A percentile compares a stretch with the other conserved stretches of the same genome.
Evolutionary conservation across 2,329 filamentous ascomycete species (phyloP).

Genomic region (Fusarium nodosum): DNA sequence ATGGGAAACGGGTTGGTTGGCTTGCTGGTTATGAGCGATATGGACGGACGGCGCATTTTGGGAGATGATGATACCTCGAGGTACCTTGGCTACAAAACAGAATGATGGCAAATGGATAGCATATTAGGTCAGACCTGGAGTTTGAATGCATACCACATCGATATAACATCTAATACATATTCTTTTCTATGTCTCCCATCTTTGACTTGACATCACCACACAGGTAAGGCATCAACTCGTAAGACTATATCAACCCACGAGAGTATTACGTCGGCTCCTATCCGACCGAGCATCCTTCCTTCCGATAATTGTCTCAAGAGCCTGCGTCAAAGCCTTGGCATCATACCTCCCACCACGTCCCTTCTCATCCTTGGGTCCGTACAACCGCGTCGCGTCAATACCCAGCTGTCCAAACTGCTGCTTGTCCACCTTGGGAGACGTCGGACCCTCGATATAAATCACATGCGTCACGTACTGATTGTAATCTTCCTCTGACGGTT

Average conservation of each 20-base stretch:
- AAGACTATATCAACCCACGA: slow-evolving; percentile 47
- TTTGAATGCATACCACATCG: slow-evolving; percentile 40
- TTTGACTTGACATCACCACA: not conserved
- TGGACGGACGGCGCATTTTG: slow-evolving; percentile 23
- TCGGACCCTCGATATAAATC: slow-evolving; percentile 80
- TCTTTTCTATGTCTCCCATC: slow-evolving; percentile 19
- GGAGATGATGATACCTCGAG: slow-evolving; percentile 11
- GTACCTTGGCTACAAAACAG: slow-evolving; percentile 1
- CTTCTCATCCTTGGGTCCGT: slow-evolving; percentile 71
- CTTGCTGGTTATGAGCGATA: slow-evolving; percentile 16
- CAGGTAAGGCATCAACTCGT: not conserved
- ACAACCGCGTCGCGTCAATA: slow-evolving; percentile 82
- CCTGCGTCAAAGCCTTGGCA: slow-evolving; percentile 77
- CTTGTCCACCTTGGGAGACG: slow-evolving; percentile 78
- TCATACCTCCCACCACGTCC: slow-evolving; percentile 75
- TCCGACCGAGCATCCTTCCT: slow-evolving; percentile 58
- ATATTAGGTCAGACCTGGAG: slow-evolving; percentile 38
- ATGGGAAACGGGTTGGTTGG: not conserved
- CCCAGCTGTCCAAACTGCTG: slow-evolving; percentile 74
- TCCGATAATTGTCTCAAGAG: slow-evolving; percentile 82
- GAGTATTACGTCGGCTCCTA: slow-evolving; percentile 61
- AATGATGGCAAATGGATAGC: slow-evolving; percentile 20
- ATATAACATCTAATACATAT: slow-evolving; percentile 42
- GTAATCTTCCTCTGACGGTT: slow-evolving; percentile 63
- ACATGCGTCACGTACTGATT: slow-evolving; percentile 84